Percentiles rank a stretch among this genome's conserved stretches.
Conservation (phyloP, 169 alveolate genomes). For the Plasmodium vivax region DNA sequence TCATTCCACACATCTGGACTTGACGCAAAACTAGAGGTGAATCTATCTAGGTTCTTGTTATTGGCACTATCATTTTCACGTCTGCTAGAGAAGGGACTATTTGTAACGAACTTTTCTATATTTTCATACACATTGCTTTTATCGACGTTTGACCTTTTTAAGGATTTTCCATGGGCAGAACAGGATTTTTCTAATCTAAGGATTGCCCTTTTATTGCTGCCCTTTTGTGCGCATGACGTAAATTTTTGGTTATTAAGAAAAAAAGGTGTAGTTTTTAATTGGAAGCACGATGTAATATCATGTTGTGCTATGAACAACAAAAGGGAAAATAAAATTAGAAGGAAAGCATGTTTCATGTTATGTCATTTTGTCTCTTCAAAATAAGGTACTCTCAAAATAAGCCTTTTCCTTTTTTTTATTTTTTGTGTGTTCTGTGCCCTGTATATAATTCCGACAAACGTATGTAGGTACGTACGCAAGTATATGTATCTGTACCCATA, state of each 20-base stretch:
- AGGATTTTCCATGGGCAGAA: not conserved
- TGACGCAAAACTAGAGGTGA: constrained; percentile 20
- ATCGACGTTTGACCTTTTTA: constrained; percentile 20
- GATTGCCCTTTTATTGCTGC: constrained; percentile 3
- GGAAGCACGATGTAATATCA: constrained; percentile 44
- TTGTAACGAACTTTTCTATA: constrained; percentile 18
- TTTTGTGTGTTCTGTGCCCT: not conserved
- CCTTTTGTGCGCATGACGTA: constrained; percentile 4
- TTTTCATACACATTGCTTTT: constrained; percentile 46
- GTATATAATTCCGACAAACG: constrained; percentile 3
- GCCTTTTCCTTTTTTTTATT: constrained; percentile 10
- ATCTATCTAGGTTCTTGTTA: not conserved
- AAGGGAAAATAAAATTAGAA: constrained; percentile 10
- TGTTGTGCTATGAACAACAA: not conserved
- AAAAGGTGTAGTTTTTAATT: constrained; percentile 27
- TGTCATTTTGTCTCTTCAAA: constrained; percentile 63
- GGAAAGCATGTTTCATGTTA: constrained; percentile 50
- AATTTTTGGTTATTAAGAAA: constrained; percentile 17
- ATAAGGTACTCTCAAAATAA: constrained; percentile 5
- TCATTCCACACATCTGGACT: constrained; percentile 44
- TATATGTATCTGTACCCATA: not conserved
- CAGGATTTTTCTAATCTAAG: constrained; percentile 37
- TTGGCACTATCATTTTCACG: constrained; percentile 20
- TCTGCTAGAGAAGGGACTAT: not conserved
- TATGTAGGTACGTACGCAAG: not conserved